Evolutionary conservation across 352 stramenopile genomes (phyloP).

Genomic region (Discostella stelligera): DNA sequence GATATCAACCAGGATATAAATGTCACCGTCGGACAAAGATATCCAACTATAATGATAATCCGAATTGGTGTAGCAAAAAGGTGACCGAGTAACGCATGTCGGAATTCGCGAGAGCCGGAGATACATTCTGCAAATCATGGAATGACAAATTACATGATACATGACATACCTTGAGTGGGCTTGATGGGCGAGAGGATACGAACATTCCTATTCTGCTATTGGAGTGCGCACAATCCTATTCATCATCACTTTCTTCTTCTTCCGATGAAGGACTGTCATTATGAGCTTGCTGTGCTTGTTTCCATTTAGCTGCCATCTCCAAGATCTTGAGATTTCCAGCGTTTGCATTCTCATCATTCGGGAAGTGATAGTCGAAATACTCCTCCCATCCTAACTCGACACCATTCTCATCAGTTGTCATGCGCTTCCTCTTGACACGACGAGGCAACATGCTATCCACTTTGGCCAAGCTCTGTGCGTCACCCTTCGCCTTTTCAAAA

Average conservation of each 20-base stretch:
- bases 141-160: background rate
- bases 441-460: slow-evolving; percentile 92
- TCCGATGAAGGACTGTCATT: slow-evolving; percentile 43
- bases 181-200: background rate
- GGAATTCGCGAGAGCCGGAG: slow-evolving; percentile 47
- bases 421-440: slow-evolving; percentile 95
- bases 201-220: background rate
- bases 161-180: background rate
- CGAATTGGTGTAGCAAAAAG: slow-evolving; percentile 49
- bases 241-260: slow-evolving; percentile 50
- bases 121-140: slow-evolving; percentile 45
- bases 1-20: slow-evolving; percentile 52
- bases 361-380: slow-evolving; percentile 99
- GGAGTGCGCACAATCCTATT: background rate
- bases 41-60: slow-evolving; percentile 57
- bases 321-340: slow-evolving; percentile 94
- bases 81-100: slow-evolving; percentile 44
- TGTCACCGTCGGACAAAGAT: slow-evolving; percentile 29
- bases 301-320: slow-evolving; percentile 96
- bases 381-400: slow-evolving; percentile 90
- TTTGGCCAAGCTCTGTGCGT: slow-evolving; percentile 83
- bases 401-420: slow-evolving; percentile 90
- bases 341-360: slow-evolving; percentile 93
- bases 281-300: slow-evolving; percentile 77
- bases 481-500: slow-evolving; percentile 87